phyloP scores from a whole-genome alignment of 495 filamentous ascomycete species.

The Xylaria flabelliformis region DNA sequence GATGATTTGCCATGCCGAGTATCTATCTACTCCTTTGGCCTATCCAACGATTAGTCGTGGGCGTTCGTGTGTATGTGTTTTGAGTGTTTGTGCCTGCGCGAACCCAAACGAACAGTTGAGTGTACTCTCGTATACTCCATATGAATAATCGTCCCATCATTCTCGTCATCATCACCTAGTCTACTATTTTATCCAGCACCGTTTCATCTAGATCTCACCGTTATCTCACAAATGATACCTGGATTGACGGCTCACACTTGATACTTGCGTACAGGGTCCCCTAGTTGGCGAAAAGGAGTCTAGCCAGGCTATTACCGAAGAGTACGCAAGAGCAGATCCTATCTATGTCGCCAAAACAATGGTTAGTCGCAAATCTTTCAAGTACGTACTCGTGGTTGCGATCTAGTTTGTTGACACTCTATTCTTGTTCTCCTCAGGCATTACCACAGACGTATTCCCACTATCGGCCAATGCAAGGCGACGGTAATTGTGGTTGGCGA shows the following conservation, averaged over 20 bases:
- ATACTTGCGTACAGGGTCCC: conserved; percentile 65
- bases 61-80: conserved; percentile 2
- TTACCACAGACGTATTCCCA: conserved; percentile 85
- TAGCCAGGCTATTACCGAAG: conserved; percentile 77
- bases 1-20: conserved; percentile 21
- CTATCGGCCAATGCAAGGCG: conserved; percentile 85
- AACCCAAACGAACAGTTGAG: background rate
- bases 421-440: conserved; percentile 55
- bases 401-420: conserved; percentile 10
- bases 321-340: conserved; percentile 92
- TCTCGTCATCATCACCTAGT: background rate
- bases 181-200: background rate
- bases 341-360: conserved; percentile 82
- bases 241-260: conserved; percentile 28
- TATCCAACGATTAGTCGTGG: background rate
- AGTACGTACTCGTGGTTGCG: background rate
- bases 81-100: conserved; percentile 8
- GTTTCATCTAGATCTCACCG: background rate
- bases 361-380: conserved; percentile 58
- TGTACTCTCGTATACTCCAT: background rate
- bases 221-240: background rate
- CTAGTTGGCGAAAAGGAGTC: conserved; percentile 79
- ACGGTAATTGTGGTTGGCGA: conserved; percentile 98
- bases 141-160: background rate
- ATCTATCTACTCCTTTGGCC: background rate